phyloP scores from a whole-genome alignment of 2,329 filamentous ascomycete genomes.

The Chaetoscypha palmicola region DNA sequence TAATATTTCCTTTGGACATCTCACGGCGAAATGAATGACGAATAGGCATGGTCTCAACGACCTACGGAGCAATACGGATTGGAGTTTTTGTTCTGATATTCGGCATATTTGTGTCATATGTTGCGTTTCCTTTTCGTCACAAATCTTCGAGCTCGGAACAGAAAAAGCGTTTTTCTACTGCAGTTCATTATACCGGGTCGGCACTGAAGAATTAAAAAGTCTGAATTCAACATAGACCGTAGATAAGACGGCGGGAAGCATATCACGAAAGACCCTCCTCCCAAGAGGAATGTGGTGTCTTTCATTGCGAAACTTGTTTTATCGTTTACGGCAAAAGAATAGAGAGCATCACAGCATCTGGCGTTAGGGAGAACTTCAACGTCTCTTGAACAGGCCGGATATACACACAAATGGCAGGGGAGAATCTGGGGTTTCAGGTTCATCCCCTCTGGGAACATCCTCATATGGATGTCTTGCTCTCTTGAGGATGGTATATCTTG shows the following conservation, averaged over 20 bases:
- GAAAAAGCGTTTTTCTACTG: slow-evolving; percentile 21
- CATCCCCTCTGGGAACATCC: not conserved
- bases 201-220: slow-evolving; percentile 26
- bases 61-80: slow-evolving; percentile 22
- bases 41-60: slow-evolving; percentile 32
- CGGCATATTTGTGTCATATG: slow-evolving; percentile 14
- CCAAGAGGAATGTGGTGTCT: slow-evolving; percentile 7
- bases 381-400: slow-evolving; percentile 27
- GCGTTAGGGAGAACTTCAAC: slow-evolving; percentile 34
- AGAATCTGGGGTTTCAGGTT: not conserved
- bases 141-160: not conserved
- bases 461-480: not conserved
- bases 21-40: slow-evolving; percentile 31
- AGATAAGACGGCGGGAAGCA: slow-evolving; percentile 23
- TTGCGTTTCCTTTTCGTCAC: no score
- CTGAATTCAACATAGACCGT: slow-evolving; percentile 34
- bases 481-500: not conserved
- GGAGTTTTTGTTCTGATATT: slow-evolving; percentile 19
- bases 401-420: not conserved
- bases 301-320: slow-evolving; percentile 13
- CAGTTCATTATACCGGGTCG: slow-evolving; percentile 6
- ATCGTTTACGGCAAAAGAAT: slow-evolving; percentile 10
- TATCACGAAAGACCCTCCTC: not conserved
- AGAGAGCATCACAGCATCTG: slow-evolving; percentile 30
- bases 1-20: slow-evolving; percentile 25